Base-by-base conservation (phyloP, 371 early-diverging fungal genomes). In the Circinella umbellata region DNA sequence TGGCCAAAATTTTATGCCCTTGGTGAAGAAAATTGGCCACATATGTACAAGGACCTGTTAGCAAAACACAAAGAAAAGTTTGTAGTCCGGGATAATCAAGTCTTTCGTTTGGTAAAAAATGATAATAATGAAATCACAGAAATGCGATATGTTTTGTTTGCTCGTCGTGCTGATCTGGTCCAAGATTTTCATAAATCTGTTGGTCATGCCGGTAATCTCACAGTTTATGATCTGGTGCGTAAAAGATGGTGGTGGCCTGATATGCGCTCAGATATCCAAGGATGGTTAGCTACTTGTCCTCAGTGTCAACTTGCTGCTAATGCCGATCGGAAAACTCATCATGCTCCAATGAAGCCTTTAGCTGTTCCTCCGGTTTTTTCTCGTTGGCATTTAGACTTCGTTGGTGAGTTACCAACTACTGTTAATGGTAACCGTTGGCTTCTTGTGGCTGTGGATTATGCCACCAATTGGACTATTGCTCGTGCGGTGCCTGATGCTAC, bases 381-480 rank as follows among this genome's bases (percentile, higher is more conserved):
- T 27, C 64, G 47, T 17, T 77, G 77, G 77, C 76, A 76, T 39
- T 42, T 76, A 3, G 77, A 73, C 53, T 71, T 72, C 36, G 37
- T 73, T 15, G 76, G 76, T 49, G 76, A 76, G 54, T 42, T 70
- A 0, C 71, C 69, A 1, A 53, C 60, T 4, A 76, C 76, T 0
- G 8, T 42, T 7, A 67, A 63, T 13, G 72, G 74, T 0, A 73
- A 72, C 48, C 49, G 53, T 0, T 77, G 73, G 77, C 7, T 73
- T 1, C 47, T 76, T 5, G 64, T 73, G 5, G 82, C 79, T 0
- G 77, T 83, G 8, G 86, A 84, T 65, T 68, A 77, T 66, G 54
- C 73, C 3, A 82, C 81, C 0, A 79, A 73, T 53, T 82, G 82
- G 80, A 70, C 74, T 0, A 66, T 77, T 34, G 78, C 78, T 3